Evolutionary conservation across 2,329 filamentous ascomycete genomes (phyloP), one percentile per base, ranked within the genome.

Genomic region (Pseudogymnoascus sp.): DNA sequence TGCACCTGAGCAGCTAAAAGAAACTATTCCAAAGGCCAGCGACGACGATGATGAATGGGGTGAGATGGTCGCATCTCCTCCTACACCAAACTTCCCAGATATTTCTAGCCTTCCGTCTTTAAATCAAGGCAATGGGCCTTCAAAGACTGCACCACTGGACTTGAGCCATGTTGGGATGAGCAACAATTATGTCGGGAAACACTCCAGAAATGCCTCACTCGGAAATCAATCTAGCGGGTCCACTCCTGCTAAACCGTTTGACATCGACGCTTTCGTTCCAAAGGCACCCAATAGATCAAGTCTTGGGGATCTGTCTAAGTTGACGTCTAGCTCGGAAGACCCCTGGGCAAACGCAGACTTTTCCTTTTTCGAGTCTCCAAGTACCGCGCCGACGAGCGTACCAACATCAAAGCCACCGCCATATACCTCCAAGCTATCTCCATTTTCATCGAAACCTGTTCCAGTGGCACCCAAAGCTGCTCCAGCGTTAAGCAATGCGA

Each of bases 21-120:
- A 21, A 33, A 5, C 2, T 4, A 7, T 33, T 47, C 61, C 50
- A n/a, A 42, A 65, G 16, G 10, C 47, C 26, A 62, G 65, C 8
- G 70, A 72, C 26, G 71, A 70, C 4, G 70, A 72, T 53, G 73
- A 75, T 62, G 74, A 74, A 56, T 76, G 74, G 74, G 74, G 74
- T 6, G 74, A 76, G 62, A 74, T 76, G 74, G 68, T 76, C 14
- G 70, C 72, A 31, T 74, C 73, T 1, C 72, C 74, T 21, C 56
- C 63, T 24, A 63, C 65, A n/a, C 63, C 70, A 26, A 61, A 61
- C 19, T 35, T 65, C 10, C 63, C 67, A 21, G 26, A 61, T 3
- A 53, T 64, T 7, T 29, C 60, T 13, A 61, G 59, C 8, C 16
- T 56, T 21, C 50, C 50, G 11, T 33, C 50, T 7, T 5, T 11